phyloP scores from a whole-genome alignment of 2,329 filamentous ascomycete genomes.

The Aureobasidium sp. region DNA sequence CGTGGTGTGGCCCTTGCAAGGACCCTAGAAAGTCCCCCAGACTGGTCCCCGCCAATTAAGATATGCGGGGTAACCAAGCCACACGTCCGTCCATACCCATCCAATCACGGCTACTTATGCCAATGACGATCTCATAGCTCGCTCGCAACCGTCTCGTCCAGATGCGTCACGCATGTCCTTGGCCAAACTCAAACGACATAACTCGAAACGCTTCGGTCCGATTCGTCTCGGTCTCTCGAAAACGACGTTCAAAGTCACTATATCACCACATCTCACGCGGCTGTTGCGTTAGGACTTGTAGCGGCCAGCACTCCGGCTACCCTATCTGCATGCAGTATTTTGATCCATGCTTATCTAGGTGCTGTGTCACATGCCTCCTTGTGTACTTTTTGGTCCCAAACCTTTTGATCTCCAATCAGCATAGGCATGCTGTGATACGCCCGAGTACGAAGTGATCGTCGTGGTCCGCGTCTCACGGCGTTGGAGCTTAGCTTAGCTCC shows the following conservation, averaged over 20 bases:
- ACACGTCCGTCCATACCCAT: background rate
- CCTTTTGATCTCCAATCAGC: constrained; percentile 1
- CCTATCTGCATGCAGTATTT: background rate
- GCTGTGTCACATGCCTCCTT: constrained; percentile 10
- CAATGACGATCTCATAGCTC: background rate
- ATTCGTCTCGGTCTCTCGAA: background rate
- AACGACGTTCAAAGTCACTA: background rate
- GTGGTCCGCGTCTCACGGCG: background rate
- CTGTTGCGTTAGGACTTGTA: background rate
- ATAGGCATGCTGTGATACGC: constrained; percentile 2
- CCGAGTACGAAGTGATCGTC: background rate
- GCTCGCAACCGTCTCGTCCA: background rate
- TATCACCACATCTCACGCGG: constrained; percentile 7
- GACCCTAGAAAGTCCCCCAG: background rate
- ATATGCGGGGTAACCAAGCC: constrained; percentile 11
- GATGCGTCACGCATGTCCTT: background rate
- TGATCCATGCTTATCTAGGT: background rate
- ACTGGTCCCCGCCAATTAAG: background rate
- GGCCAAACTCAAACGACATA: constrained; percentile 2
- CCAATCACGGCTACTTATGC: constrained; percentile 5
- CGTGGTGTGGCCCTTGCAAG: background rate
- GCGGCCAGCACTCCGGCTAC: background rate
- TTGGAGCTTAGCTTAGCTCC: constrained; percentile 12
- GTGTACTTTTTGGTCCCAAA: constrained; percentile 10
- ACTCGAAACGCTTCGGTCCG: constrained; percentile 10